phyloP scores from a whole-genome alignment of 257 asterid genomes.

The Nicotiana otophora region DNA sequence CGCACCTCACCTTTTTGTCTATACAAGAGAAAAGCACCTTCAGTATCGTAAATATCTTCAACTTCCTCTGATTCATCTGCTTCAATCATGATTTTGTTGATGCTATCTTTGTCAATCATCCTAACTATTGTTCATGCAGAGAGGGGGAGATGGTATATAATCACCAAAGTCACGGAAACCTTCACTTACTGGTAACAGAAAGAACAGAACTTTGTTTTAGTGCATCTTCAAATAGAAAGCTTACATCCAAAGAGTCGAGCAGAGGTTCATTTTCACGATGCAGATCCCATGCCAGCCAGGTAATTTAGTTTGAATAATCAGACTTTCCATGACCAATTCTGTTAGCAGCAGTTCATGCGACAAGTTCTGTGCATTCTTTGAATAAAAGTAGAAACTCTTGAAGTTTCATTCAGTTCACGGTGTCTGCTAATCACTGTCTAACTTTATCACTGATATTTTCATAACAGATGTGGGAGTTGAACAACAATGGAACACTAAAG shows the following conservation, averaged over 20 bases:
- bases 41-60: constrained; percentile 39
- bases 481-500: constrained; percentile 59
- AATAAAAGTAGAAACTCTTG: background rate
- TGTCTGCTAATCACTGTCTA: background rate
- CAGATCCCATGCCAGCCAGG: constrained; percentile 67
- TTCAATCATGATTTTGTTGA: background rate
- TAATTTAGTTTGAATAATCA: constrained; percentile 9
- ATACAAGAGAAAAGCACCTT: constrained; percentile 45
- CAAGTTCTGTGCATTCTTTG: background rate
- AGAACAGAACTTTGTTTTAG: constrained; percentile 52
- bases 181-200: constrained; percentile 47
- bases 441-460: background rate
- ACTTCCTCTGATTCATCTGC: constrained; percentile 11
- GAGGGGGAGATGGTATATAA: constrained; percentile 30
- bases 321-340: background rate
- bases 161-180: constrained; percentile 27
- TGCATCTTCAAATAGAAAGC: constrained; percentile 58
- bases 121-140: constrained; percentile 37
- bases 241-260: constrained; percentile 49
- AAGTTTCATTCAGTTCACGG: background rate
- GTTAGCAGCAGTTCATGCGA: background rate
- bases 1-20: constrained; percentile 54
- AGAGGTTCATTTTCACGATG: constrained; percentile 75
- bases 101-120: background rate
- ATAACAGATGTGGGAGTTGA: constrained; percentile 82